Evolutionary conservation across 768 basidiomycete species (phyloP).

Genomic region (Lentinula sp.): DNA sequence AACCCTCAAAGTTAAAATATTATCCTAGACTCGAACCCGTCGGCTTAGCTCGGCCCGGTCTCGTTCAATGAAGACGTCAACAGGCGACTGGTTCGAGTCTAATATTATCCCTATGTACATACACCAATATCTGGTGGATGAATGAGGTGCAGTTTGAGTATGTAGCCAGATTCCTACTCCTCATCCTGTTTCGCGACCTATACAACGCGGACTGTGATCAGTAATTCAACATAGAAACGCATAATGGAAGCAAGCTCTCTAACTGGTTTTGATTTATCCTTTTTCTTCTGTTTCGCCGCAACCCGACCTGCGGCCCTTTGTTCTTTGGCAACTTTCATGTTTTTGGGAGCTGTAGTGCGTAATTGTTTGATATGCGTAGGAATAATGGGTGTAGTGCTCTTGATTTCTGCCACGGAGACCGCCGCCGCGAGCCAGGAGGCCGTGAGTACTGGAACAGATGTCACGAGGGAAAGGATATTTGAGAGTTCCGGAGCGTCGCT

Average conservation of each 20-base stretch:
- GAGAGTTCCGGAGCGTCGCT: slow-evolving; percentile 31
- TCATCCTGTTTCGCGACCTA: no score
- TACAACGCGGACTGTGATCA: no score
- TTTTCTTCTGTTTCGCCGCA: slow-evolving; percentile 35
- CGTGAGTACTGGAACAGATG: slow-evolving; percentile 45
- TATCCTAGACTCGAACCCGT: no score
- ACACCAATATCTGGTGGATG: no score
- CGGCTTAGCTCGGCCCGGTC: no score
- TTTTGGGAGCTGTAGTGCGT: slow-evolving; percentile 70
- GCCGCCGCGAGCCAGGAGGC: slow-evolving; percentile 58
- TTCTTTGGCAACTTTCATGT: slow-evolving; percentile 69
- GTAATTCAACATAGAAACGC: background rate
- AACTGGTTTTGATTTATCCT: slow-evolving; percentile 8
- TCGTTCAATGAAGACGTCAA: no score
- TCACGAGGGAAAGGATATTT: slow-evolving; percentile 32
- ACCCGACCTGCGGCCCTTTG: slow-evolving; percentile 42
- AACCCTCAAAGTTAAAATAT: no score
- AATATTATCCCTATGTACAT: no score
- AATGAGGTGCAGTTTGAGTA: no score
- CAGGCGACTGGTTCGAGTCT: no score
- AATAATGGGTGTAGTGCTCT: slow-evolving; percentile 28
- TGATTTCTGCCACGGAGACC: slow-evolving; percentile 13
- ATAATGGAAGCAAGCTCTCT: background rate
- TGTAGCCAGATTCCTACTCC: no score
- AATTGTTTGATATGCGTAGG: slow-evolving; percentile 82